Evolutionary conservation across 163 green algal species (phyloP), one percentile per base, ranked within the genome.

Genomic region (Chloroidium sp.): DNA sequence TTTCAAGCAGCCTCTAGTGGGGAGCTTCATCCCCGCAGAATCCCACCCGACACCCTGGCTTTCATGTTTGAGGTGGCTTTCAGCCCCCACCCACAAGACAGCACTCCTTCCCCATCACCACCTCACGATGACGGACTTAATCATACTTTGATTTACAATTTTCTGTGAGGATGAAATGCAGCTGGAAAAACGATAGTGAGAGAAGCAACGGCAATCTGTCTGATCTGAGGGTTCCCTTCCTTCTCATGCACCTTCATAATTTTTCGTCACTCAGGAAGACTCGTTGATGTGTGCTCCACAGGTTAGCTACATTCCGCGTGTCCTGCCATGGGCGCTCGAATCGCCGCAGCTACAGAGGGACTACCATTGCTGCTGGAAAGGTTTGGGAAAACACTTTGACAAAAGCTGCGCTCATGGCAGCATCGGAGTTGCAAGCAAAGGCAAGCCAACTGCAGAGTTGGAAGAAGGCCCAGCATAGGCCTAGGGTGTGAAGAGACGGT

Each of bases 301-400:
- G 76, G 78, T 81, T 60, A 86, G 87, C 74, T 88, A 86, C 78
- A 93, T 88, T n/a, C 93, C 93, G 4, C 85, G 92, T 13, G 82
- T 97, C 61, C 97, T 92, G 14, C 74, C 87, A 12, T 80, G 85
- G 10, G 93, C 92, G 0, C 82, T 98, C 75, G 83, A 80, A 10
- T 90, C 87, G 0, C 82, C 90, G 0, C 86, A 90, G 79, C 84
- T 97, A 6, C 93, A 98, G 81, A 81, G 84, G 0, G 84, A 94
- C 76, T 98, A 98, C 83, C 95, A 97, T 85, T 90, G 94, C 77
- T 96, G 92, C 85, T 97, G 93, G 93, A 81, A 88, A 74, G 91
- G 90, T 0, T 82, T 97, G 64, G 64, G 8, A 10, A 72, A 10
- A n/a, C 64, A 72, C 64, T 72, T 72, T 36, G 36, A 36, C 36